Evolutionary conservation across 495 filamentous ascomycete genomes (phyloP), one percentile per base, ranked within the genome.

Genomic region (Neohortaea acidophila): DNA sequence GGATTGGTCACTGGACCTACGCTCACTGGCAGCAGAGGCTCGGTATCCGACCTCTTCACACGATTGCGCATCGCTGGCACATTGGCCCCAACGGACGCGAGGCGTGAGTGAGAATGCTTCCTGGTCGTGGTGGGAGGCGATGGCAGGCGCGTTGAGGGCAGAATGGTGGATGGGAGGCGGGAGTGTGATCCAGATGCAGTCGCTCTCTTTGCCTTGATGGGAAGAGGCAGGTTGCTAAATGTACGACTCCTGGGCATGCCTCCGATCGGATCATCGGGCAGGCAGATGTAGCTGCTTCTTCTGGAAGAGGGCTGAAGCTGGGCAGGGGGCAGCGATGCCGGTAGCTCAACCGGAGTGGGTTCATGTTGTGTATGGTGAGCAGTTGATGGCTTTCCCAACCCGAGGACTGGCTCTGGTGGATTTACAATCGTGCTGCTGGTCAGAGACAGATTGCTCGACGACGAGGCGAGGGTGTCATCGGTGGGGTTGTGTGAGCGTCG

Each of bases 181-280:
- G 27, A 21, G 26, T 46, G 48, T 7, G 44, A 43, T 18, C 41
- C 35, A 1, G 42, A 45, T 2, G 36, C 12, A 33, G 40, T 14
- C 15, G 39, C 15, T 36, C 36, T 32, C 39, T 35, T 36, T 13
- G 43, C 34, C 29, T 39, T 25, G 20, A 29, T 39, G 13, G 48
- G 43, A 20, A 51, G 44, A 8, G 48, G 48, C n/a, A 51, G 26
- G 41, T 51, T 51, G 41, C 44, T 51, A 25, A 51, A 48, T 0
- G 48, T 51, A 8, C 44, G 33, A 26, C 48, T 51, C 12, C 48
- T 26, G 24, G 48, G 48, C 37, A 51, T 45, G n/a, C 42, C 38
- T 1, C 47, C 42, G 9, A 45, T 38, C 8, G 41, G 41, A 21
- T 50, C 47, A 31, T 50, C 47, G n/a, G 42, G 31, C 26, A 45